Conservation (phyloP, 306 rosid species). For the Cucurbita ficifolia region DNA sequence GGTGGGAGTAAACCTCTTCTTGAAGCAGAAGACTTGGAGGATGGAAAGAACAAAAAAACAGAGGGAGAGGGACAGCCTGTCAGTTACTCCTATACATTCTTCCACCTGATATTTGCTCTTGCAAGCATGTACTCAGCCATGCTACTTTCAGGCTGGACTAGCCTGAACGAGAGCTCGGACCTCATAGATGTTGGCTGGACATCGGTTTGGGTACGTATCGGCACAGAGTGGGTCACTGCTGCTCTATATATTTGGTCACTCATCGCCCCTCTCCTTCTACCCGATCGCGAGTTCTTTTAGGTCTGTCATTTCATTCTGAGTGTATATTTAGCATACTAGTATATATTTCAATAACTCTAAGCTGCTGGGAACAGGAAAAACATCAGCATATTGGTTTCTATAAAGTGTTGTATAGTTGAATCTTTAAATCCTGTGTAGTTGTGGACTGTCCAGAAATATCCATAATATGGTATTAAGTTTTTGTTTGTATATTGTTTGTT, state of each 20-base stretch:
- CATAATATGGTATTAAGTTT: neutral
- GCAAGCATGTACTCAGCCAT: constrained; percentile 95
- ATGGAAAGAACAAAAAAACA: constrained; percentile 39
- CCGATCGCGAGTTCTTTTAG: constrained; percentile 69
- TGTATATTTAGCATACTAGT: neutral
- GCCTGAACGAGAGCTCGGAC: constrained; percentile 55
- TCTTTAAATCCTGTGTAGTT: neutral
- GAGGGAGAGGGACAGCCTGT: constrained; percentile 61
- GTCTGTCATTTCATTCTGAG: neutral
- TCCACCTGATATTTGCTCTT: constrained; percentile 85
- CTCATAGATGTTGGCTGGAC: constrained; percentile 95
- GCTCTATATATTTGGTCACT: constrained; percentile 69
- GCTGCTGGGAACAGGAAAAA: neutral
- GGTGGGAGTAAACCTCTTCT: constrained; percentile 61
- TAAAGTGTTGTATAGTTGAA: neutral
- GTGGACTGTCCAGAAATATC: neutral
- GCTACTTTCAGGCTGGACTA: constrained; percentile 97
- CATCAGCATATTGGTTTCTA: neutral
- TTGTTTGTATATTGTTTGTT: neutral
- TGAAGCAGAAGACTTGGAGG: constrained; percentile 50
- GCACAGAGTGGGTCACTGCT: constrained; percentile 84
- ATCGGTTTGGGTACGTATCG: constrained; percentile 86
- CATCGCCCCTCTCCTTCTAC: constrained; percentile 50
- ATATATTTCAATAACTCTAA: neutral
- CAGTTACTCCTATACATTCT: constrained; percentile 78